Percentiles rank a stretch among this genome's conserved stretches.
phyloP scores from a whole-genome alignment of 805 yeast species.

The Saccharomycopsis sp. region DNA sequence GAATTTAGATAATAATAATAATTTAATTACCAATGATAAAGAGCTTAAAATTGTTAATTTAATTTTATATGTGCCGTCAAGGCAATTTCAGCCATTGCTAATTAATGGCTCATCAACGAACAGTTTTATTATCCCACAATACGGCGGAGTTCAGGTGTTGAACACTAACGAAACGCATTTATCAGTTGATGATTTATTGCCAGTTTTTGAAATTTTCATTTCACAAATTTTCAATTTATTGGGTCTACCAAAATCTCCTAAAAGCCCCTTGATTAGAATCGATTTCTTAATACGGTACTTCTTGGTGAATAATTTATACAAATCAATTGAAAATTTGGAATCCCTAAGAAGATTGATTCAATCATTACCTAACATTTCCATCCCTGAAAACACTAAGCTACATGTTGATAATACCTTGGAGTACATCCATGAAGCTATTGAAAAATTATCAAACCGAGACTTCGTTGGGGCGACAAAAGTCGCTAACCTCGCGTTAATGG shows the following conservation, averaged over 20 bases:
- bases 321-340: slow-evolving; percentile 60
- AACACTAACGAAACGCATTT: slow-evolving; percentile 31
- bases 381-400: slow-evolving; percentile 62
- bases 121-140: slow-evolving; percentile 76
- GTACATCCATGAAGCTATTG: slow-evolving; percentile 34
- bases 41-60: slow-evolving; percentile 67
- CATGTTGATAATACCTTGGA: slow-evolving; percentile 49
- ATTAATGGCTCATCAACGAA: slow-evolving; percentile 41
- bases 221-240: slow-evolving; percentile 67
- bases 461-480: slow-evolving; percentile 33
- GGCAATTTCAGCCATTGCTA: slow-evolving; percentile 39
- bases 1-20: slow-evolving; percentile 44
- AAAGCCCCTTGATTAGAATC: slow-evolving; percentile 53
- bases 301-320: slow-evolving; percentile 49
- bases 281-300: slow-evolving; percentile 60
- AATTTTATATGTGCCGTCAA: slow-evolving; percentile 56
- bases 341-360: slow-evolving; percentile 65
- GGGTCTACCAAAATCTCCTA: slow-evolving; percentile 57
- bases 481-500: slow-evolving; percentile 47
- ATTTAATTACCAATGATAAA: slow-evolving; percentile 43
- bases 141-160: slow-evolving; percentile 71
- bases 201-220: slow-evolving; percentile 61
- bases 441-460: slow-evolving; percentile 25
- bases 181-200: slow-evolving; percentile 40
- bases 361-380: slow-evolving; percentile 71